These are phyloP conservation scores for Tylopilus sp. DNA, from an alignment of 768 basidiomycete genomes.

Conservation along the genomic window DNA sequence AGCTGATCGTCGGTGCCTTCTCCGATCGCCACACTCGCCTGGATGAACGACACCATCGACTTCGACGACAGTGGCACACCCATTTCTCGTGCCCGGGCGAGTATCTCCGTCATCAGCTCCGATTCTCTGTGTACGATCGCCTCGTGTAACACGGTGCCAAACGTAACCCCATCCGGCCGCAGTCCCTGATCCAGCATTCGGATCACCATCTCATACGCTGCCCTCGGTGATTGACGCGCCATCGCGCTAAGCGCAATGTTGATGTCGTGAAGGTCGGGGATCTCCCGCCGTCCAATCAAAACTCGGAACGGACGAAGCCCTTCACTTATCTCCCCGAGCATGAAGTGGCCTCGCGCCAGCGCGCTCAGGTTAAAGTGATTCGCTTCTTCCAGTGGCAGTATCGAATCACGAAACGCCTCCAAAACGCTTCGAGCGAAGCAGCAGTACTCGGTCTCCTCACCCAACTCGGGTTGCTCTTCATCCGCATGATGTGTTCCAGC, in stretches of 20 bases:
- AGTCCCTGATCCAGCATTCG: conserved; percentile 49
- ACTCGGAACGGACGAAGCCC: conserved; percentile 48
- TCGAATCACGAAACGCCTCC: conserved; percentile 37
- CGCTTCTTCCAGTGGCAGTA: conserved; percentile 46
- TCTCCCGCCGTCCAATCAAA: conserved; percentile 45
- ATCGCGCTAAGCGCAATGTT: conserved; percentile 59
- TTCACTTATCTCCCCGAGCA: conserved; percentile 45
- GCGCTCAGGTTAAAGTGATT: conserved; percentile 53
- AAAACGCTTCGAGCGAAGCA: conserved; percentile 47
- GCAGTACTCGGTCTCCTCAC: conserved; percentile 12
- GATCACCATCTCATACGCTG: conserved; percentile 45
- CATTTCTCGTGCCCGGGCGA: conserved; percentile 36
- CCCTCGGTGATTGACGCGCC: conserved; percentile 44
- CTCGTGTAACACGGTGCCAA: conserved; percentile 60
- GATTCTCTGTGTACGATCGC: conserved; percentile 46
- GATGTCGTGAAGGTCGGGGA: conserved; percentile 61
- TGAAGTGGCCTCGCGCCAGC: conserved; percentile 59
- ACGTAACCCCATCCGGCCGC: conserved; percentile 50
- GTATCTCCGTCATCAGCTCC: conserved; percentile 42
- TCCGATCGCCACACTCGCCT: conserved; percentile 32
- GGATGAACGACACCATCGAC: conserved; percentile 48
- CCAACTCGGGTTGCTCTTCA: not conserved
- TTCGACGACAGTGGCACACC: conserved; percentile 43
- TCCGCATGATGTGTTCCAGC: not conserved
- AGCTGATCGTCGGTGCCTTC: conserved; percentile 25